Base-by-base conservation (phyloP, 192 early-diverging fungal species). In the Coemansia sp. region DNA sequence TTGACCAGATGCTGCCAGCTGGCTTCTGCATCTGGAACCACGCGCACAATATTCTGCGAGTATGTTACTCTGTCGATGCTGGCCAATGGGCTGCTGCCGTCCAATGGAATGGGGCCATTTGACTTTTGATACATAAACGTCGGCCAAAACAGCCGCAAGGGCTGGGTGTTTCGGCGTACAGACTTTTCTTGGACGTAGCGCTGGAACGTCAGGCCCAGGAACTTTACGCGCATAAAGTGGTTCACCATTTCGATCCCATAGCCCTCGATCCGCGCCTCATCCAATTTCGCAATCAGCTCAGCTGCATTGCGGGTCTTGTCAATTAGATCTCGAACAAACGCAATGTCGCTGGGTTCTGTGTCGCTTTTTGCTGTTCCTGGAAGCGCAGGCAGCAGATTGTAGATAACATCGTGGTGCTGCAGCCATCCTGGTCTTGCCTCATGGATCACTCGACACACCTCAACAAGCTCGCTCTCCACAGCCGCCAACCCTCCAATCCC, bases 171-270 rank as follows among this genome's bases (percentile, higher is more conserved):
- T 4, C 44, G 40, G 17, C 14, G 42, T 4, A 57, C 76, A 2
- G 50, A 20, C 61, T 73, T 79, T 17, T 64, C 56, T 21, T 51
- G 26, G 24, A 53, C 76, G 40, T 79, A 79, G 23, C 61, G 71
- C 65, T 62, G 76, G 23, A 79, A 79, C 10, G 71, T 79, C 61
- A 79, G 63, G 12, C 76, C 68, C 57, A 79, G 47, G 20, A 53
- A 66, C 47, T 63, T 69, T 31, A 71, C 60, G 40, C 76, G 76
- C 58, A 79, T 28, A 63, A 74, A 73, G 31, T 71, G 68, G 65
- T 79, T 73, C 21, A 79, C 56, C 37, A 79, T 50, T 4, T 60
- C 68, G 37, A 79, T 68, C 49, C 67, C 68, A 17, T 64, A 79
- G 53, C 47, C 54, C 58, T 79, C 71, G 26, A 74, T 50, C 15